Conservation (phyloP, 2,329 filamentous ascomycete species). For the Fusarium proliferatum region DNA sequence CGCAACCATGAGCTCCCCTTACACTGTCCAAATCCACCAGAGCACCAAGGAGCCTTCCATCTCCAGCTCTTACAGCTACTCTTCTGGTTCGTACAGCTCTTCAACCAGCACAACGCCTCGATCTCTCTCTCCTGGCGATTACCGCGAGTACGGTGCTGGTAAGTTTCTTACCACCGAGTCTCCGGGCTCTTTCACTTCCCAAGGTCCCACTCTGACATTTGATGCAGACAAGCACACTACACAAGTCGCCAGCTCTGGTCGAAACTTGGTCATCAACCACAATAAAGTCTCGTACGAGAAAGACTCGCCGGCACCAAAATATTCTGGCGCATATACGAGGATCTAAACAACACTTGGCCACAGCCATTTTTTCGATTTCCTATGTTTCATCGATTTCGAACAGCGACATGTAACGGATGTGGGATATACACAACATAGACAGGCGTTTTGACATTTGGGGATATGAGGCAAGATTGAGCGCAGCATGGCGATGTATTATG, state of each 20-base stretch:
- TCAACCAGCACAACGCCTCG: slow-evolving; percentile 44
- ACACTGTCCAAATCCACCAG: slow-evolving; percentile 51
- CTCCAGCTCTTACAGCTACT: slow-evolving; percentile 44
- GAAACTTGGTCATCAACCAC: slow-evolving; percentile 50
- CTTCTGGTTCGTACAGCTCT: slow-evolving; percentile 44
- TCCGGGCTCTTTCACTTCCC: slow-evolving; percentile 3
- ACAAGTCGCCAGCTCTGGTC: slow-evolving; percentile 38
- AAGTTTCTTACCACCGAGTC: slow-evolving; percentile 32
- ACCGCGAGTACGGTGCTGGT: slow-evolving; percentile 50
- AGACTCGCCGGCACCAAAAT: slow-evolving; percentile 46
- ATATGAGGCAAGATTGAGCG: slow-evolving; percentile 22
- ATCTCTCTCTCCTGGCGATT: slow-evolving; percentile 44
- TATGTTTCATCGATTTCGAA: slow-evolving; percentile 14
- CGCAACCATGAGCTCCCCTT: slow-evolving; percentile 42
- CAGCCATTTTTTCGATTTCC: not conserved
- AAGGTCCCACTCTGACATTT: slow-evolving; percentile 36
- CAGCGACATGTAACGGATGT: slow-evolving; percentile 32
- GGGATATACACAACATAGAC: slow-evolving; percentile 28
- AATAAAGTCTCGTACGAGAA: slow-evolving; percentile 46
- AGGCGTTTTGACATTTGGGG: slow-evolving; percentile 35
- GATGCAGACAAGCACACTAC: slow-evolving; percentile 42
- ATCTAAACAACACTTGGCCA: not conserved
- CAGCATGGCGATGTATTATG: slow-evolving; percentile 35
- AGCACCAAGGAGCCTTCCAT: slow-evolving; percentile 45
- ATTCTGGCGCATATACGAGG: slow-evolving; percentile 39